Evolutionary conservation across 164 flowering plant genomes (phyloP), one percentile per base, ranked within the genome.

Genomic region (Chloranthus sessilifolius): DNA sequence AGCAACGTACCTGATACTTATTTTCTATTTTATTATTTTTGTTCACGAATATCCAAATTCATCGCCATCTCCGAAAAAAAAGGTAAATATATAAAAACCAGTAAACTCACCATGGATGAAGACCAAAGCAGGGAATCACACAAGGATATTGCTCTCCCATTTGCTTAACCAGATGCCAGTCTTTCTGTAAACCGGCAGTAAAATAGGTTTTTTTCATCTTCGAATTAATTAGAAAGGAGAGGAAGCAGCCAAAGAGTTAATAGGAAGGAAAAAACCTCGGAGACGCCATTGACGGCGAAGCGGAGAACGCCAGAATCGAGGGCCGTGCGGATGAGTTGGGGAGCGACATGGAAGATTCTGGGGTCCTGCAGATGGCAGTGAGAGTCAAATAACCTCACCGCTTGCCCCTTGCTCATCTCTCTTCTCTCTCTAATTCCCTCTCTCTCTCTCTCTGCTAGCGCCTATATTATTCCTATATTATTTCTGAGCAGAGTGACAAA

Each of bases 361-460:
- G 90, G 85, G 70, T 88, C 95, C 64, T 88, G 98, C 7, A 92
- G 77, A 65, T 92, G 98, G 59, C 96, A 92, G 68, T 88, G 98
- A 6, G 89, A 73, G 49, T 92, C 98, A 55, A 88, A 83, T 19
- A 92, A 66, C 64, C 72, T 81, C 79, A 82, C 66, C 42, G 27
- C 52, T 8, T 8, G 11, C 15, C 56, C 14, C 38, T 42, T 46
- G 27, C 30, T 40, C 53, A 27, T 52, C 16, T 12, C 33, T 50
- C 43, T 16, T 23, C 31, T 45, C 43, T n/a, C 43, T 46, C 42
- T 26, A 14, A 19, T 45, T 27, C 37, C 42, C 35, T 28, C 48
- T 30, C 40, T 26, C 22, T 16, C 2, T n/a, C 1, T n/a, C n/a
- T n/a, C n/a, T n/a, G n/a, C n/a, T n/a, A n/a, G n/a, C n/a, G n/a